Base-by-base conservation (phyloP, 768 basidiomycete genomes). In the Terana coerulea region DNA sequence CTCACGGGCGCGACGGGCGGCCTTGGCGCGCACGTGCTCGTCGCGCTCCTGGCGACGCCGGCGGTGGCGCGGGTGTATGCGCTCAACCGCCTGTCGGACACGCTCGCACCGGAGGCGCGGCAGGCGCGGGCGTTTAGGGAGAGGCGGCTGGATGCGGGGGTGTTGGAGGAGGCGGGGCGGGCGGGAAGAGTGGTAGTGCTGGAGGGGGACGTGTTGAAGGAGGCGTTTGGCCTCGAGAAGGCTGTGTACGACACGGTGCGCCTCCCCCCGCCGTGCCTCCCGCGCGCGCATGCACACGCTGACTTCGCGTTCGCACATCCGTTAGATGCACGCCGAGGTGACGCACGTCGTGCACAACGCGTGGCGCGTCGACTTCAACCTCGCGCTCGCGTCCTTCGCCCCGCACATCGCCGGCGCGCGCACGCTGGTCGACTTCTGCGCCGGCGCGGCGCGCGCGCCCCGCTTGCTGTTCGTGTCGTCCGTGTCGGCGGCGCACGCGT, bases 301-400 rank as follows among this genome's bases (percentile, higher is more conserved):
- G 8, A 9, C n/a, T n/a, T n/a, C n/a, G n/a, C n/a, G n/a, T n/a
- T n/a, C n/a, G n/a, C n/a, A n/a, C n/a, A n/a, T n/a, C n/a, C n/a
- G 8, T 5, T 37, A 52, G 51, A 25, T 52, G 10, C 10, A 14
- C 26, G 21, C 11, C 41, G 3, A 43, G 43, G 61, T 72, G 9
- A 66, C 64, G 2, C 51, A 59, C 64, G 49, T 72, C 21, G 63
- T 72, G 0, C 66, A 71, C 49, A 69, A 71, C 36, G 74, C 70
- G 1, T 75, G 71, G 75, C 55, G 64, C 9, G 59, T 72, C 11
- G 67, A 75, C 49, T 75, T 75, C 62, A 67, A 64, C 45, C 48
- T 62, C 8, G 33, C 64, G 8, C 53, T 72, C 15, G 14, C 51
- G 22, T 62, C 65, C 12, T 71, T 69, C 49, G 66, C 67, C 43